These are phyloP conservation scores for Botrytis paeoniae DNA, from an alignment of 2,329 filamentous ascomycete genomes.

Conservation along the genomic window DNA sequence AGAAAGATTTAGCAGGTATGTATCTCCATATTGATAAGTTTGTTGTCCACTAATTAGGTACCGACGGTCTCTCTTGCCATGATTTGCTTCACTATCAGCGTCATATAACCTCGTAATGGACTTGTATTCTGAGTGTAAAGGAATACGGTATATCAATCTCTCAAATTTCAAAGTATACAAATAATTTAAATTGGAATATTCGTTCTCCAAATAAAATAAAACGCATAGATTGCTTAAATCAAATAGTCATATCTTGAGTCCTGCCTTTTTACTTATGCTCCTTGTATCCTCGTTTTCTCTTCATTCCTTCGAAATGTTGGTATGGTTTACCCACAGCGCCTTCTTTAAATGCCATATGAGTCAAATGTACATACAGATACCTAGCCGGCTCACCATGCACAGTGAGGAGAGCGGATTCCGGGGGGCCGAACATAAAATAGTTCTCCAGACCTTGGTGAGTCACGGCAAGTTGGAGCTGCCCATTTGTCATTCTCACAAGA, in stretches of 20 bases:
- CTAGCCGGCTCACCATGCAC: neutral
- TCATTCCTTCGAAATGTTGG: slow-evolving; percentile 5
- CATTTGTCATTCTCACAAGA: neutral
- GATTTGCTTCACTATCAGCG: neutral
- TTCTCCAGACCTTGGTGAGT: neutral
- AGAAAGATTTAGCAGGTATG: too few relatives aligned
- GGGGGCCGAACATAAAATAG: neutral
- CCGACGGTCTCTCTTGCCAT: neutral
- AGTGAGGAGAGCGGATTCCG: neutral
- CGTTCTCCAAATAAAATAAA: neutral
- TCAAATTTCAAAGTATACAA: neutral
- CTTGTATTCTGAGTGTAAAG: neutral
- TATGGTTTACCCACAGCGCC: neutral
- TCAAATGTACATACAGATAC: slow-evolving; percentile 6
- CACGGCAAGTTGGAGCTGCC: neutral
- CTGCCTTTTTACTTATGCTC: neutral
- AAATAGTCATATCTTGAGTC: neutral
- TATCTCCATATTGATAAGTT: neutral
- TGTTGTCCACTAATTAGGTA: neutral
- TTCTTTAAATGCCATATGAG: slow-evolving; percentile 19
- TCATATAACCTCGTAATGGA: neutral
- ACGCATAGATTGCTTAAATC: too few relatives aligned
- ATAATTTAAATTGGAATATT: neutral
- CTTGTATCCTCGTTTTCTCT: neutral
- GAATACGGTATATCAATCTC: neutral